Conservation (phyloP, 495 filamentous ascomycete species). For the Xylaria castorea region DNA sequence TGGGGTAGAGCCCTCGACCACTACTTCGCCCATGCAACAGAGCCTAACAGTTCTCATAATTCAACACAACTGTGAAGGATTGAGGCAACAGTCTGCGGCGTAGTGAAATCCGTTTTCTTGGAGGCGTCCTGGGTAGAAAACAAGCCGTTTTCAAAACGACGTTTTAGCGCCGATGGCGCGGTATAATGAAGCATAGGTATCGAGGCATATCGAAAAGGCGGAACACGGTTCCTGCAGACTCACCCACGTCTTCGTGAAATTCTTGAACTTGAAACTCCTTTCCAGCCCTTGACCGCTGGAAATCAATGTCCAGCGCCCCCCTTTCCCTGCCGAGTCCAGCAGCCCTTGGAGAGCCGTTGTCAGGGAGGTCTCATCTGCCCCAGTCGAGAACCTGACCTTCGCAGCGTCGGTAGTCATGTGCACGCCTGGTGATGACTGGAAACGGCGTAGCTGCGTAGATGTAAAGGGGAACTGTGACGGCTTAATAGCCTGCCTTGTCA, state of each 20-base stretch:
- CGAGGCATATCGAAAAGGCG: slow-evolving; percentile 22
- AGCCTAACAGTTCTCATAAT: background rate
- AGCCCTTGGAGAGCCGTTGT: slow-evolving; percentile 33
- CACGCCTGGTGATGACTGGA: slow-evolving; percentile 22
- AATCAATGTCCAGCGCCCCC: slow-evolving; percentile 59
- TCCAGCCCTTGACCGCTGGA: slow-evolving; percentile 60
- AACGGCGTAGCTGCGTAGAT: background rate
- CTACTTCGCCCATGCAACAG: slow-evolving; percentile 20
- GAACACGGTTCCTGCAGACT: slow-evolving; percentile 30
- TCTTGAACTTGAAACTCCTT: slow-evolving; percentile 66
- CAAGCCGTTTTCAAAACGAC: background rate
- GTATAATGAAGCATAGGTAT: background rate
- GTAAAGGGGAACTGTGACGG: background rate
- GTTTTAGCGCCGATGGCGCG: slow-evolving; percentile 13
- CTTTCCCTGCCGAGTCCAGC: slow-evolving; percentile 39
- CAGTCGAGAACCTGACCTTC: slow-evolving; percentile 39
- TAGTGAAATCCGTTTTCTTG: background rate
- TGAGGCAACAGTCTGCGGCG: background rate
- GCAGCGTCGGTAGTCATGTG: slow-evolving; percentile 19
- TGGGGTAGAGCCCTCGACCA: background rate
- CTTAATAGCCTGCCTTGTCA: slow-evolving; percentile 3
- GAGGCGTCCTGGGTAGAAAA: slow-evolving; percentile 18
- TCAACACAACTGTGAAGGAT: background rate
- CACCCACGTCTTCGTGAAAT: slow-evolving; percentile 68
- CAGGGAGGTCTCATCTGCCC: slow-evolving; percentile 39